These are phyloP conservation scores for Thalia dealbata DNA, from an alignment of 176 grass and related monocot genomes.

Conservation along the genomic window DNA sequence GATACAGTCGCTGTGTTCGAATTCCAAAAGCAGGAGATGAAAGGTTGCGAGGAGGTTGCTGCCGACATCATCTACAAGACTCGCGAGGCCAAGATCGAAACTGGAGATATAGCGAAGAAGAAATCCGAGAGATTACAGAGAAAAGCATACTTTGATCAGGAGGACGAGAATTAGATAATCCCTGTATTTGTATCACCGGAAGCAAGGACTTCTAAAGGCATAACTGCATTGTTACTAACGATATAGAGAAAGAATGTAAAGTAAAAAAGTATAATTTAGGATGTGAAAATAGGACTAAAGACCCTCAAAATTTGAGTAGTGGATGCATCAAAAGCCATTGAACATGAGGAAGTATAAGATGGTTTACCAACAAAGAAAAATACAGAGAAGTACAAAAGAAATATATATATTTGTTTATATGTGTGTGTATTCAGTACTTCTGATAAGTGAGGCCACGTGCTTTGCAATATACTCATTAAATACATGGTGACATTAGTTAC, in stretches of 20 bases:
- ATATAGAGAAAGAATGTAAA: not conserved
- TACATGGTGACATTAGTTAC: too few relatives aligned
- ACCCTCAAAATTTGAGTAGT: not conserved
- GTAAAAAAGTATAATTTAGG: not conserved
- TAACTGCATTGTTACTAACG: not conserved
- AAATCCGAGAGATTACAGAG: not conserved
- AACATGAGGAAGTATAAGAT: not conserved
- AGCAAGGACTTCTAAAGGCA: not conserved
- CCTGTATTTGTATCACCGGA: not conserved
- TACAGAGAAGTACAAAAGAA: not conserved
- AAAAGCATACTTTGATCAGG: not conserved
- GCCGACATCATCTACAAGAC: too few relatives aligned
- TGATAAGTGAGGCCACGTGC: too few relatives aligned
- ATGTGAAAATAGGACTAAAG: not conserved
- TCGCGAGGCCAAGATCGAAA: too few relatives aligned
- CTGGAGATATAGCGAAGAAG: too few relatives aligned
- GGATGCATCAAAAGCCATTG: not conserved
- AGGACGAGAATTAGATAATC: not conserved
- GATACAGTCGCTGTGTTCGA: too few relatives aligned
- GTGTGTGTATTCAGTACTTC: too few relatives aligned
- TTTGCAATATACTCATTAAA: too few relatives aligned
- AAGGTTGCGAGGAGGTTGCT: too few relatives aligned
- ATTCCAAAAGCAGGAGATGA: too few relatives aligned
- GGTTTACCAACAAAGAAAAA: not conserved
- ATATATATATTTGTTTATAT: too few relatives aligned